Evolutionary conservation across 371 early-diverging fungal species (phyloP).

Genomic region (Syncephalastrum racemosum): DNA sequence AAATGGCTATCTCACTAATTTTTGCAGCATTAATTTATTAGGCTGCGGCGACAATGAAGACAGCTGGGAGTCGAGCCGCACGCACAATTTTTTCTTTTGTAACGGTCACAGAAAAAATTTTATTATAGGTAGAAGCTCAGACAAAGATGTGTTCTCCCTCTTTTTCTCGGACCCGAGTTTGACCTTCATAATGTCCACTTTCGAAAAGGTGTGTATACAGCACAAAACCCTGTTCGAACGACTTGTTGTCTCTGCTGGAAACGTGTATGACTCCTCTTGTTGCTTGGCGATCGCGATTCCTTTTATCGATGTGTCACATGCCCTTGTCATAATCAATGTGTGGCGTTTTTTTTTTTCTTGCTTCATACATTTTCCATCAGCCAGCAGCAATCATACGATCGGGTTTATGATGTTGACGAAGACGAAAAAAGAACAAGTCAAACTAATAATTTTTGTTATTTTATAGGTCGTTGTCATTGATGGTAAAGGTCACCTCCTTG

Average conservation of each 20-base stretch:
- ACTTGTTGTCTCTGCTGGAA: neutral
- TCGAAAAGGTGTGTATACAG: constrained; percentile 30
- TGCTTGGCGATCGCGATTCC: neutral
- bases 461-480: constrained; percentile 97
- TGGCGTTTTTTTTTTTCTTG: neutral
- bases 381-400: constrained; percentile 2
- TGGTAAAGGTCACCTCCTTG: constrained; percentile 98
- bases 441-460: constrained; percentile 3
- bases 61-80: too few species aligned
- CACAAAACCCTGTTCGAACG: neutral
- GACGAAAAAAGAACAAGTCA: neutral
- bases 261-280: neutral
- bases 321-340: neutral
- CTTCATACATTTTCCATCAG: neutral
- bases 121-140: too few species aligned
- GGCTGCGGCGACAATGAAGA: too few species aligned
- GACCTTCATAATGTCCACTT: constrained; percentile 30
- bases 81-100: too few species aligned
- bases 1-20: too few species aligned
- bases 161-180: constrained; percentile 14
- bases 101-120: too few species aligned
- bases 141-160: constrained; percentile 9
- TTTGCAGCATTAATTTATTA: too few species aligned
- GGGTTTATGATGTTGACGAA: neutral
- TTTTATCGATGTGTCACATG: neutral